These are phyloP conservation scores for Aureobasidium sp. DNA, from an alignment of 2,329 filamentous ascomycete genomes.

Conservation along the genomic window DNA sequence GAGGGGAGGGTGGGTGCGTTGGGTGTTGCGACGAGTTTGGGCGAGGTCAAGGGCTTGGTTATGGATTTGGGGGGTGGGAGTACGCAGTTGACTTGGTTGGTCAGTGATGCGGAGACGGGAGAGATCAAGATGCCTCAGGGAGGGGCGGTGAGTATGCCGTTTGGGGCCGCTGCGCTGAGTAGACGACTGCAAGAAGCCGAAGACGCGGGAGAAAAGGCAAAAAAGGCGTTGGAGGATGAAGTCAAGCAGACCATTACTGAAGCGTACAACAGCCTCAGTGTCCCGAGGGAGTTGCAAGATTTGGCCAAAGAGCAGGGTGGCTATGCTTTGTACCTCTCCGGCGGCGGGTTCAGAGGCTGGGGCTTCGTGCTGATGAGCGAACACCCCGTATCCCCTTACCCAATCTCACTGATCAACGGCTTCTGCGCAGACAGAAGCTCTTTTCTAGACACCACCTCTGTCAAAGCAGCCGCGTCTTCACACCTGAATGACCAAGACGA, in stretches of 20 bases:
- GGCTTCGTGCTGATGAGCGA: conserved; percentile 81
- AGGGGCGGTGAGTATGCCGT: conserved; percentile 60
- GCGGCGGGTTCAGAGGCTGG: conserved; percentile 85
- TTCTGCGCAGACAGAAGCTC: conserved; percentile 58
- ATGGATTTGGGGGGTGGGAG: conserved; percentile 80
- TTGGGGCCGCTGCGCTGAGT: conserved; percentile 61
- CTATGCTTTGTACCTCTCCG: conserved; percentile 74
- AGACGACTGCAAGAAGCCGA: conserved; percentile 45
- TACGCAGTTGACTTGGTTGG: conserved; percentile 63
- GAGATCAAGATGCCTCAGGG: conserved; percentile 44
- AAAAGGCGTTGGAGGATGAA: conserved; percentile 27
- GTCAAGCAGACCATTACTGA: conserved; percentile 47
- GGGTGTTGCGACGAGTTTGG: conserved; percentile 71
- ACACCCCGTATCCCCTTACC: conserved; percentile 68
- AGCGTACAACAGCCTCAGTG: conserved; percentile 37
- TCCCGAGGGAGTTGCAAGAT: conserved; percentile 48
- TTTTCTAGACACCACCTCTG: conserved; percentile 51
- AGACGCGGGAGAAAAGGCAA: conserved; percentile 36
- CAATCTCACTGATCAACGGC: conserved; percentile 73
- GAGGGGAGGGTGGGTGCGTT: conserved; percentile 78
- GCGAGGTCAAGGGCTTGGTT: conserved; percentile 65
- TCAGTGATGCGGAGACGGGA: conserved; percentile 40
- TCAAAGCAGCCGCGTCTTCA: conserved; percentile 33
- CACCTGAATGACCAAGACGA: conserved; percentile 20
- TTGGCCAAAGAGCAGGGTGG: conserved; percentile 40